Percentiles rank a stretch among this genome's conserved stretches.
These are phyloP conservation scores for Bipolaris gigantea DNA, from an alignment of 2,329 filamentous ascomycete species.

Conservation along the genomic window DNA sequence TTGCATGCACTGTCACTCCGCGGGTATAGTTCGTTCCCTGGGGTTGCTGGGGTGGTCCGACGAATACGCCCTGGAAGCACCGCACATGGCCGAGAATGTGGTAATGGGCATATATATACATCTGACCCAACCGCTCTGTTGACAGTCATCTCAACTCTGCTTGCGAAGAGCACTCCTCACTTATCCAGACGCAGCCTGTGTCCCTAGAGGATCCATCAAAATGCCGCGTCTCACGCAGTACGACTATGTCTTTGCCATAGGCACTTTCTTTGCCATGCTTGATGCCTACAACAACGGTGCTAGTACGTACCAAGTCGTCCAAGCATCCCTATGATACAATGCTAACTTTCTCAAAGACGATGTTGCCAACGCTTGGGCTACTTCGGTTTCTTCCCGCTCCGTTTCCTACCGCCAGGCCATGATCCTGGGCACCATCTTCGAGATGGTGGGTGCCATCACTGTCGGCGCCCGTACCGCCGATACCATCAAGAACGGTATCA, in stretches of 20 bases:
- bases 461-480: conserved; percentile 61
- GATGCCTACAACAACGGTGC: conserved; percentile 80
- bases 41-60: conserved; percentile 2
- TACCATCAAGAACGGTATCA: conserved; percentile 75
- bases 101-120: conserved; percentile 28
- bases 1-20: conserved; percentile 9
- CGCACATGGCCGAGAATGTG: conserved; percentile 15
- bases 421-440: conserved; percentile 51
- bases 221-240: conserved; percentile 49
- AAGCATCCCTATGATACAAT: not conserved
- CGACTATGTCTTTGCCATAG: conserved; percentile 73
- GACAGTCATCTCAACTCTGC: conserved; percentile 20
- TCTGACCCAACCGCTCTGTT: conserved; percentile 14
- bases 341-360: conserved; percentile 58
- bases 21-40: not conserved
- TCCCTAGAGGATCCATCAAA: conserved; percentile 12
- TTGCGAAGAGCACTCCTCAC: conserved; percentile 20
- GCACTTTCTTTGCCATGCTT: conserved; percentile 74
- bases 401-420: conserved; percentile 68
- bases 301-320: conserved; percentile 56
- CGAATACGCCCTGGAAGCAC: conserved; percentile 12
- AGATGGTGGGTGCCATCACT: conserved; percentile 52
- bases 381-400: conserved; percentile 78
- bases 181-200: conserved; percentile 16
- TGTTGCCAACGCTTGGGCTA: conserved; percentile 84